Base-by-base conservation (phyloP, 768 basidiomycete species). In the Trametes villosa region DNA sequence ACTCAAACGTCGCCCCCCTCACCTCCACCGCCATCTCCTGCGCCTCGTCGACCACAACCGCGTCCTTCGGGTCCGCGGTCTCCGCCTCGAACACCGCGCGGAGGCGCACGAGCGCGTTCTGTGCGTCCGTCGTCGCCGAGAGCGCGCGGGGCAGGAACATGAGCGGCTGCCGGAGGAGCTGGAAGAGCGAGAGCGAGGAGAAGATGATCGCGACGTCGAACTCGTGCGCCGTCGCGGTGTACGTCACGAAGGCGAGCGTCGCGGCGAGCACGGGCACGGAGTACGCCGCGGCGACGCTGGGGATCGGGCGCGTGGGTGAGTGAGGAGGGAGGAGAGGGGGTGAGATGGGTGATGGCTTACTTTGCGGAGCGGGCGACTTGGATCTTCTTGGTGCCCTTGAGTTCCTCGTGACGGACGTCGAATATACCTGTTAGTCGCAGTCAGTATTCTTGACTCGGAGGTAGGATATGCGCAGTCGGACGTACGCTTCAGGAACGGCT, bases 161-260 rank as follows among this genome's bases (percentile, higher is more conserved):
- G 78, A 87, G 82, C 0, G 88, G 87, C 70, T 89, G 87, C 15
- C 87, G 81, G 34, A 89, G 80, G 22, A 90, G 79, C 68, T 86
- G 80, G 74, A 86, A 86, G 56, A 88, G 73, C 61, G 84, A 82
- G 54, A 89, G 75, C 24, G 83, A 85, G 6, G 88, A 76, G 71
- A 91, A 91, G 56, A 90, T 86, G 58, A 87, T 74, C 1, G 87
- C 87, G 26, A 85, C 82, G 70, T 89, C 82, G 65, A 89, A 84
- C 15, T 74, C 73, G 54, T 81, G 71, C 15, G 81, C 78, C 3
- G 80, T 80, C 17, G 79, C 75, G 1, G 84, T 85, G 69, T 89
- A 91, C 3, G 85, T 84, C 20, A 88, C 80, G 67, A 90, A 88
- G 2, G 86, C 77, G 30, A 91, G 76, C 5, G 87, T 86, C 0